Evolutionary conservation across 2,329 filamentous ascomycete species (phyloP).

Genomic region (Rhexocercosporidium sp.): DNA sequence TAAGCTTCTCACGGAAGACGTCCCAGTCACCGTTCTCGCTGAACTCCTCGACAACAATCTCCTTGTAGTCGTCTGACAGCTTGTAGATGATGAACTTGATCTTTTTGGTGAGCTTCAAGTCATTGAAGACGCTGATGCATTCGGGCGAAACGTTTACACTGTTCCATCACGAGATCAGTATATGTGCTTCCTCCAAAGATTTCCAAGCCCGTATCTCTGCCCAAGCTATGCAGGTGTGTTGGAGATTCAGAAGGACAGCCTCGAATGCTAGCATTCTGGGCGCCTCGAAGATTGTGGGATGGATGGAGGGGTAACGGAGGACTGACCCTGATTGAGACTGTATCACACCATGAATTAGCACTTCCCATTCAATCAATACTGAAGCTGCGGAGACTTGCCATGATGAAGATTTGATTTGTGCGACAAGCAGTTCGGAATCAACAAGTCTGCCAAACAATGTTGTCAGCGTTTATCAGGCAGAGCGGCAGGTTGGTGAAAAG

Average conservation of each 20-base stretch:
- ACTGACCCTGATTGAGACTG: slow-evolving; percentile 75
- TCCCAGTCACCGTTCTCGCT: slow-evolving; percentile 72
- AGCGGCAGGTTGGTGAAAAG: neutral
- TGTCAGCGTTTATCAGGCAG: slow-evolving; percentile 31
- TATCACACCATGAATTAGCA: slow-evolving; percentile 28
- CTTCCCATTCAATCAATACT: neutral
- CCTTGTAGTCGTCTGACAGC: slow-evolving; percentile 80
- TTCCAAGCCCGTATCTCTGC: neutral
- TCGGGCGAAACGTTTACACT: slow-evolving; percentile 76
- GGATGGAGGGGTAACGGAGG: slow-evolving; percentile 35
- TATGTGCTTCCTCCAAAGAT: neutral
- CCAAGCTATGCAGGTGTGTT: too few species aligned
- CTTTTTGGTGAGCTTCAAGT: slow-evolving; percentile 82
- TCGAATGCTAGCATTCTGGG: neutral
- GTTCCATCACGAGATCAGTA: slow-evolving; percentile 31
- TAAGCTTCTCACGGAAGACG: slow-evolving; percentile 75
- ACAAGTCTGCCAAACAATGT: slow-evolving; percentile 23
- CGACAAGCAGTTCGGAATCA: slow-evolving; percentile 26
- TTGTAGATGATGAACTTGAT: slow-evolving; percentile 90
- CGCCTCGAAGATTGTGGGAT: slow-evolving; percentile 5
- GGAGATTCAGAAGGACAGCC: neutral
- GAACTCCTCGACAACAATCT: slow-evolving; percentile 80
- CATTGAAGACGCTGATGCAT: slow-evolving; percentile 75
- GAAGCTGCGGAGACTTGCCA: slow-evolving; percentile 22
- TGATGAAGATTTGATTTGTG: slow-evolving; percentile 26